Percentiles rank a stretch among this genome's conserved stretches.
Conservation (phyloP, 106 monocot genomes). For the Agapanthus africanus region DNA sequence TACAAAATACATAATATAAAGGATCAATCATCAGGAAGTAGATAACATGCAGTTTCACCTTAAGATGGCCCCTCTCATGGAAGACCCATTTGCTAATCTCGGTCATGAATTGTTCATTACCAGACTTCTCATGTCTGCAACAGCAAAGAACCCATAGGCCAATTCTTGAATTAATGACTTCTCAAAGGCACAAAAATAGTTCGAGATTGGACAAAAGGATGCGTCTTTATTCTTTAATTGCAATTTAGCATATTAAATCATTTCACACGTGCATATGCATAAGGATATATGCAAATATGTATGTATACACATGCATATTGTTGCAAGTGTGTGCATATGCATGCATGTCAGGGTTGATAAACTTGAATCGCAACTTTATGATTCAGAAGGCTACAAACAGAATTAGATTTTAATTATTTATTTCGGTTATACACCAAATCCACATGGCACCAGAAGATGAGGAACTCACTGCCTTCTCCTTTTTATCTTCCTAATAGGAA, state of each 20-base stretch:
- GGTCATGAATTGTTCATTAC: slow-evolving; percentile 86
- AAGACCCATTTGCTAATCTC: slow-evolving; percentile 99
- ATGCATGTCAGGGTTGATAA: background rate
- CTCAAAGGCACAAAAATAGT: background rate
- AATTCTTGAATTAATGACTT: background rate
- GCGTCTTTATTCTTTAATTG: background rate
- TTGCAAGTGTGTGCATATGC: background rate
- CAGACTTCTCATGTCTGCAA: slow-evolving; percentile 71
- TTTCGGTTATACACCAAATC: no score
- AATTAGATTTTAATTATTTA: background rate
- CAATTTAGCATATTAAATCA: background rate
- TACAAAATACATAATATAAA: no score
- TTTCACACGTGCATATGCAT: background rate
- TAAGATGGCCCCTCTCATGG: slow-evolving; percentile 98
- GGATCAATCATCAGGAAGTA: no score
- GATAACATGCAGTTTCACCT: slow-evolving; percentile 36
- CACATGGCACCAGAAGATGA: no score
- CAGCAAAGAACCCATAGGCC: background rate
- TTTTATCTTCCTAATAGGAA: background rate
- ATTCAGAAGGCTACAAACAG: background rate
- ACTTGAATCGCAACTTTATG: background rate
- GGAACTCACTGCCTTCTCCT: background rate
- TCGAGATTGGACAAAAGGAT: background rate
- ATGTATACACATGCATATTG: background rate
- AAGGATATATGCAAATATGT: no score